A percentile compares a stretch with the other conserved stretches of the same genome.
phyloP scores from a whole-genome alignment of 2,329 filamentous ascomycete species.

The Verticillium tricorpus region DNA sequence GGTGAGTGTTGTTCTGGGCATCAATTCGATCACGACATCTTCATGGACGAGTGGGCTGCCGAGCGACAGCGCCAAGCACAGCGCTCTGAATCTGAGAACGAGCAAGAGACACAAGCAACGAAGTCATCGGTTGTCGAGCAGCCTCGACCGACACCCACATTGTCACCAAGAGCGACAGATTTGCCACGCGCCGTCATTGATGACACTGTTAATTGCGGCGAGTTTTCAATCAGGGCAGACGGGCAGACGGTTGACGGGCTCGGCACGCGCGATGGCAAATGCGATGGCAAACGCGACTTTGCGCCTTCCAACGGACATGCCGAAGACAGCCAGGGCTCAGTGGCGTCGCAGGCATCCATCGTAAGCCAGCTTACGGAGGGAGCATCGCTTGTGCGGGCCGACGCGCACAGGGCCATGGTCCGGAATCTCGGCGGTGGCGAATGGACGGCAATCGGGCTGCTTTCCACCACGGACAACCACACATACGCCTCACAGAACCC shows the following conservation, averaged over 20 bases:
- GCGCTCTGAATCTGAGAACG: neutral
- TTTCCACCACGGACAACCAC: slow-evolving; percentile 30
- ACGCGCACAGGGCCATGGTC: slow-evolving; percentile 29
- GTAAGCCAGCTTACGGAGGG: slow-evolving; percentile 10
- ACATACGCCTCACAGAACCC: slow-evolving; percentile 7
- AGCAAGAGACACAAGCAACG: neutral
- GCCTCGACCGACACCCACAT: neutral
- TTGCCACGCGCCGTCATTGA: neutral
- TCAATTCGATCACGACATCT: slow-evolving; percentile 60
- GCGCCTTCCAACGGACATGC: slow-evolving; percentile 7
- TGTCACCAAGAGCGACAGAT: neutral
- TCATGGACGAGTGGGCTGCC: neutral
- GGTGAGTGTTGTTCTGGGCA: slow-evolving; percentile 60
- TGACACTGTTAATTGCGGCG: neutral
- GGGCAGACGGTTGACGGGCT: neutral
- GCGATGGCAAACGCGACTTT: slow-evolving; percentile 16
- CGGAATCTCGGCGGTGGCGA: slow-evolving; percentile 17
- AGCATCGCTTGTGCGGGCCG: slow-evolving; percentile 20
- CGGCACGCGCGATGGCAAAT: neutral
- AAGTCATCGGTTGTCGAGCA: neutral
- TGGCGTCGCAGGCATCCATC: slow-evolving; percentile 8
- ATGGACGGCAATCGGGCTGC: slow-evolving; percentile 26
- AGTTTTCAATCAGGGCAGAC: neutral
- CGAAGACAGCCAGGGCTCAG: slow-evolving; percentile 2
- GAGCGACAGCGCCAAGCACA: neutral